These are phyloP conservation scores for Fusarium vanettenii DNA, from an alignment of 2,329 filamentous ascomycete species.

Conservation along the genomic window DNA sequence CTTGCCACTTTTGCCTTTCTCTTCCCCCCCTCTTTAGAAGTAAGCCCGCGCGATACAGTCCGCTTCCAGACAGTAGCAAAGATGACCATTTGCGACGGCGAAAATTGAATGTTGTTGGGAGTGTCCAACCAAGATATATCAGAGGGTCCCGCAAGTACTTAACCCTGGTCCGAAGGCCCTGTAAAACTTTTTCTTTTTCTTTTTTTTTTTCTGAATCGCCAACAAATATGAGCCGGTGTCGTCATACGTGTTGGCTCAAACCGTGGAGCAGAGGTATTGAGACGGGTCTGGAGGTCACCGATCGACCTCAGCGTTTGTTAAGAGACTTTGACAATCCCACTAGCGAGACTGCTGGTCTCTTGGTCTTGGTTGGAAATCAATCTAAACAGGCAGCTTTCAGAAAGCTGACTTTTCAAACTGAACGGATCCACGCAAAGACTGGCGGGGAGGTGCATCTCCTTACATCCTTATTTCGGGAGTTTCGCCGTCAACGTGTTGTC, in stretches of 20 bases:
- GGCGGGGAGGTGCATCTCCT: slow-evolving; percentile 16
- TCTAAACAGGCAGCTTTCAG: slow-evolving; percentile 16
- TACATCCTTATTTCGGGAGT: slow-evolving; percentile 5
- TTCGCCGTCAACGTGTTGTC: neutral
- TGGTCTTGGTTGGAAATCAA: slow-evolving; percentile 17
- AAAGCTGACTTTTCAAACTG: slow-evolving; percentile 4
- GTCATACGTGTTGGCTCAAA: slow-evolving; percentile 22
- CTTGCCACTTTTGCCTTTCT: too few species aligned
- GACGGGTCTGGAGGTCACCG: slow-evolving; percentile 13
- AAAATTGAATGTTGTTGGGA: too few species aligned
- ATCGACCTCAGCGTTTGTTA: slow-evolving; percentile 16
- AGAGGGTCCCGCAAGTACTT: neutral
- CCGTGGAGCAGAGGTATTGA: slow-evolving; percentile 10
- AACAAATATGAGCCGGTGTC: slow-evolving; percentile 14
- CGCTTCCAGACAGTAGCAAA: too few species aligned
- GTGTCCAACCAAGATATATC: too few species aligned
- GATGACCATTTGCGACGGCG: too few species aligned
- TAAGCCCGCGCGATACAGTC: too few species aligned
- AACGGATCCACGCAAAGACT: neutral
- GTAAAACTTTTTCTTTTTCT: too few species aligned
- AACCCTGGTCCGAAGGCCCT: neutral
- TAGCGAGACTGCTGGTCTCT: slow-evolving; percentile 6
- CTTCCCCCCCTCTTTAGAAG: too few species aligned
- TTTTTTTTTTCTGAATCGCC: neutral
- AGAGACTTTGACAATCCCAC: slow-evolving; percentile 12